phyloP scores from a whole-genome alignment of 2,329 filamentous ascomycete species.

The Aspergillus jensenii region DNA sequence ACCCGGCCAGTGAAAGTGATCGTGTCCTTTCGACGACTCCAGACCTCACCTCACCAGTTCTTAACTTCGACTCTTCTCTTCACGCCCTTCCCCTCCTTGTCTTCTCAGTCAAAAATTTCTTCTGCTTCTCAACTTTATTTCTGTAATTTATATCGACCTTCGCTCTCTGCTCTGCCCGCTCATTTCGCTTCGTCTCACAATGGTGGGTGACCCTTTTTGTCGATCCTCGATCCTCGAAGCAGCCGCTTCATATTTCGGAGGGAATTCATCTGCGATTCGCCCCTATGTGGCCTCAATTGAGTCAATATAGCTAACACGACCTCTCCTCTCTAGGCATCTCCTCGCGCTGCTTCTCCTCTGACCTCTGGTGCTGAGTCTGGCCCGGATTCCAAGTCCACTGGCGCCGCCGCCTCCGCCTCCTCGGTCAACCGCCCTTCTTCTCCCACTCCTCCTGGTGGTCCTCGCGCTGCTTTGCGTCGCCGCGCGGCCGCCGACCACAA shows the following conservation, averaged over 20 bases:
- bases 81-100: constrained; percentile 12
- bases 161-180: constrained; percentile 14
- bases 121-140: constrained; percentile 15
- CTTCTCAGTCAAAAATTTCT: constrained; percentile 11
- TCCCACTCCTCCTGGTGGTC: constrained; percentile 85
- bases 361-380: constrained; percentile 48
- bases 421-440: constrained; percentile 77
- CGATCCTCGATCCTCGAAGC: constrained; percentile 15
- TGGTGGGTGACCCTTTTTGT: constrained; percentile 19
- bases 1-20: constrained; percentile 19
- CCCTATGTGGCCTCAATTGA: constrained; percentile 2
- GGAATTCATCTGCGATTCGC: constrained; percentile 1
- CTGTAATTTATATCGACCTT: constrained; percentile 22
- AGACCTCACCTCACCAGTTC: constrained; percentile 18
- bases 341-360: constrained; percentile 44
- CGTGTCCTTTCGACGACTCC: constrained; percentile 27
- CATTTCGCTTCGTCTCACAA: constrained; percentile 24
- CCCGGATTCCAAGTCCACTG: constrained; percentile 42
- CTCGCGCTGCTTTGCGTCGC: constrained; percentile 91
- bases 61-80: constrained; percentile 8
- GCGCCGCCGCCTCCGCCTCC: constrained; percentile 59
- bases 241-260: neutral
- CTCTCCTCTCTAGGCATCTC: constrained; percentile 32
- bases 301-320: constrained; percentile 3
- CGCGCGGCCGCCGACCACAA: constrained; percentile 96